Base-by-base conservation (phyloP, 148 eudicot genomes). In the Cornus kousa region DNA sequence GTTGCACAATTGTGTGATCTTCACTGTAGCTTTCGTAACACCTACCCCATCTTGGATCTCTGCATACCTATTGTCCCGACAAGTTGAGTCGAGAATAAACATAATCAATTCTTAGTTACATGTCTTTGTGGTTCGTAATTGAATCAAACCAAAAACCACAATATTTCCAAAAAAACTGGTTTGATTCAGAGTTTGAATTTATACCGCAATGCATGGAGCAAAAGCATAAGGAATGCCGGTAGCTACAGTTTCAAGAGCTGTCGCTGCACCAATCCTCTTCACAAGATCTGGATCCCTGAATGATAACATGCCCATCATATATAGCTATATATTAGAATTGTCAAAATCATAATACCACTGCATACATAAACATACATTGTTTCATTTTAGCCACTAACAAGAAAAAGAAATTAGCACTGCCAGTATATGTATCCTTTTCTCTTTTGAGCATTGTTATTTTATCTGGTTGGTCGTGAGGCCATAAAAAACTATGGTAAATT, bases 161-260 rank as follows among this genome's bases (percentile, higher is more conserved):
- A 6, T 43, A 43, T 43, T 43, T 43, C 6, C 10, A 5, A 2
- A 53, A n/a, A n/a, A 53, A 53, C 7, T 12, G 17, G 59, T 53
- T 11, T 53, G 0, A 43, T 43, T 43, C 10, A 3, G 59, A 16
- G 19, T 53, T 53, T 14, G 3, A 53, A 53, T 53, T 12, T 53
- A 53, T 65, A 75, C 78, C 28, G 78, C 78, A 7, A 75, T 79
- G 46, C 76, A 79, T 5, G 81, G 81, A n/a, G 77, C 79, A 70
- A 80, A 80, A 9, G 79, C 33, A 62, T 75, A 80, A n/a, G 72
- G 79, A 55, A 80, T 73, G 48, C 82, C 82, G 10, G 82, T 80
- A 39, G 76, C 78, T 46, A 73, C 33, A 33, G 74, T 43, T 74
- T 80, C 82, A 67, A 71, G 70, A 31, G 82, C 78, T 11, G 78